These are phyloP conservation scores for Phragmites australis DNA, from an alignment of 176 grass and related monocot genomes.

Conservation along the genomic window DNA sequence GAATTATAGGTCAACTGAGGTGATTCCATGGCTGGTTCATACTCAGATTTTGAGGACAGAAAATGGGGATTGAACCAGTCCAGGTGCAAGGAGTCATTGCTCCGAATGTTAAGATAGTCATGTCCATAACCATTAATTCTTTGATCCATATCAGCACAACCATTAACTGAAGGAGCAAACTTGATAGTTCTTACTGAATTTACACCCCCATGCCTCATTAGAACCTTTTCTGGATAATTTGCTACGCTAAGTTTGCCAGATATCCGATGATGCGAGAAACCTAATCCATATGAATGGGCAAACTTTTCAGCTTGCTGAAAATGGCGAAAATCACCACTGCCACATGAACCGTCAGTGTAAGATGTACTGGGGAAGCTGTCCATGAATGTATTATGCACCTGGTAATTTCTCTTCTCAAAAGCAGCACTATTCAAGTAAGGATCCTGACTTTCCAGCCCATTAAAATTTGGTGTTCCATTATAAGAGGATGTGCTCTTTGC, in stretches of 20 bases:
- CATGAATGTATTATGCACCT: conserved; percentile 19
- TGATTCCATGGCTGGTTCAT: conserved; percentile 8
- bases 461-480: conserved; percentile 31
- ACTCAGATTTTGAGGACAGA: conserved; percentile 21
- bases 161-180: conserved; percentile 28
- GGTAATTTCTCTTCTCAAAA: conserved; percentile 32
- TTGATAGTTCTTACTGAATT: conserved; percentile 33
- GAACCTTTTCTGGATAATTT: conserved; percentile 36
- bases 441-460: conserved; percentile 28
- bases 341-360: conserved; percentile 42
- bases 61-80: conserved; percentile 26
- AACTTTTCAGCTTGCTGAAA: conserved; percentile 39
- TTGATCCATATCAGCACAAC: conserved; percentile 29
- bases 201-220: conserved; percentile 32
- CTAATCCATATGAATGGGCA: conserved; percentile 18
- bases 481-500: conserved; percentile 21
- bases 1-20: conserved; percentile 35
- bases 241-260: conserved; percentile 15
- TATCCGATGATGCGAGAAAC: conserved; percentile 11
- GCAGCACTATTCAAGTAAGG: conserved; percentile 25
- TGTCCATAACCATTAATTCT: conserved; percentile 13
- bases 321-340: conserved; percentile 19
- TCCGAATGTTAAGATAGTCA: conserved; percentile 27
- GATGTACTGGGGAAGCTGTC: conserved; percentile 32
- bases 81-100: neutral